phyloP scores from a whole-genome alignment of 345 rosid genomes.

The Gossypium ekmanianum region DNA sequence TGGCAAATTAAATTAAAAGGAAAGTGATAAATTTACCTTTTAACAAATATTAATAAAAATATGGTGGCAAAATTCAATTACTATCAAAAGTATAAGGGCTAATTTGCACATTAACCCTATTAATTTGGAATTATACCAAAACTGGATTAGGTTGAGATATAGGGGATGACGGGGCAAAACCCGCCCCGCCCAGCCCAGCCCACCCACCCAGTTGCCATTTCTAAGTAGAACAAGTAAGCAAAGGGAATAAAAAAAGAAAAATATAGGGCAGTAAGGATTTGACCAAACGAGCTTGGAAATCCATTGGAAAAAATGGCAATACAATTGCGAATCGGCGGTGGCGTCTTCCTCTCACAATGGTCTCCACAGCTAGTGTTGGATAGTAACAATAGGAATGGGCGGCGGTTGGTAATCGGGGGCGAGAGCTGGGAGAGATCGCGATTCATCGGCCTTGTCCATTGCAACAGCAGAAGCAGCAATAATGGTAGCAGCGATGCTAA shows the following conservation, averaged over 20 bases:
- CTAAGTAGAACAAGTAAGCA: neutral
- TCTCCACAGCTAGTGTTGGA: neutral
- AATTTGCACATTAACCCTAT: too few relatives aligned
- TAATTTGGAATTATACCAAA: too few relatives aligned
- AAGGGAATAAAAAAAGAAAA: neutral
- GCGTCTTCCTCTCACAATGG: neutral
- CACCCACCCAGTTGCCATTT: too few relatives aligned
- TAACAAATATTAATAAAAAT: too few relatives aligned
- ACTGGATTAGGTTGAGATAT: too few relatives aligned
- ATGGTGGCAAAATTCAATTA: too few relatives aligned
- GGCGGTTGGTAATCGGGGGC: neutral
- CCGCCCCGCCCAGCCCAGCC: too few relatives aligned
- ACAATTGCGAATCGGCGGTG: neutral
- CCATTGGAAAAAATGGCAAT: conserved; percentile 3
- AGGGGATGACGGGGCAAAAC: too few relatives aligned
- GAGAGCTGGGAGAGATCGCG: neutral
- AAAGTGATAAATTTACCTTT: too few relatives aligned
- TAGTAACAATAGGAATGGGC: neutral
- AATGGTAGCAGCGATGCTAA: conserved; percentile 26
- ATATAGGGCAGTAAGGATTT: neutral
- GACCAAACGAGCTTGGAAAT: neutral
- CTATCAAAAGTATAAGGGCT: too few relatives aligned
- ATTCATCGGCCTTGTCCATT: conserved; percentile 17
- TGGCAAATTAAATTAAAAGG: too few relatives aligned
- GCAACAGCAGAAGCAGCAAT: conserved; percentile 15